phyloP scores from a whole-genome alignment of 1,284 basidiomycete genomes.

The Thecaphora thlaspeos region DNA sequence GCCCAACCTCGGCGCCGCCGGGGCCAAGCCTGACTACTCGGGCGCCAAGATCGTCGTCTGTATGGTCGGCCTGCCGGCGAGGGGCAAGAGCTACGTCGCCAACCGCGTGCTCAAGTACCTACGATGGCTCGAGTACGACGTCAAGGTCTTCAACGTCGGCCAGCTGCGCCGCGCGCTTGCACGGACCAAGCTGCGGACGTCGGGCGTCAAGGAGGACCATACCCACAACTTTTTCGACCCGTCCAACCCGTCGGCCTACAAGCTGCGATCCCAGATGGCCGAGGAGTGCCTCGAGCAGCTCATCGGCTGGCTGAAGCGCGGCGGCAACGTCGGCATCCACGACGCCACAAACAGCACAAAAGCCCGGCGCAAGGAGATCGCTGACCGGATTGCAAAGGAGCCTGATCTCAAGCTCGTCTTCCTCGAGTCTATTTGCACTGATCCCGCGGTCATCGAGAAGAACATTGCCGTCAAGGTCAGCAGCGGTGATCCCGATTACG shows the following conservation, averaged over 20 bases:
- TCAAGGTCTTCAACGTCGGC: slow-evolving; percentile 98
- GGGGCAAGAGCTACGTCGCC: slow-evolving; percentile 56
- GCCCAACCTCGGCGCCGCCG: slow-evolving; percentile 60
- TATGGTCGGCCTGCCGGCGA: slow-evolving; percentile 68
- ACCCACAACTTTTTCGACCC: slow-evolving; percentile 89
- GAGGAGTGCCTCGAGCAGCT: slow-evolving; percentile 91
- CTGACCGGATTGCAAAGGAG: slow-evolving; percentile 79
- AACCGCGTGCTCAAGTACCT: slow-evolving; percentile 57
- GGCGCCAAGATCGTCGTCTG: slow-evolving; percentile 98
- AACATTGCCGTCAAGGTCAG: slow-evolving; percentile 94
- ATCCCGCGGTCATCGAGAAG: slow-evolving; percentile 87
- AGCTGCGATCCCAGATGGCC: slow-evolving; percentile 78
- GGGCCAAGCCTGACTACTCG: slow-evolving; percentile 94
- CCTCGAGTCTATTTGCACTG: slow-evolving; percentile 90
- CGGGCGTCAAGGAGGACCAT: slow-evolving; percentile 83
- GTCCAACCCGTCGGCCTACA: slow-evolving; percentile 75
- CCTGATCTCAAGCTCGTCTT: slow-evolving; percentile 88
- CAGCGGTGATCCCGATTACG: slow-evolving; percentile 96
- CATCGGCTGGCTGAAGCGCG: slow-evolving; percentile 84
- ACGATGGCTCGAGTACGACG: slow-evolving; percentile 92
- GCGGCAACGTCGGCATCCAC: slow-evolving; percentile 97
- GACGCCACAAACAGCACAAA: slow-evolving; percentile 92
- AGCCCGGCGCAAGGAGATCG: slow-evolving; percentile 73
- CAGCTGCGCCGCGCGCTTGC: slow-evolving; percentile 88
- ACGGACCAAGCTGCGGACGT: slow-evolving; percentile 66